Evolutionary conservation across 768 basidiomycete species (phyloP), one percentile per base, ranked within the genome.

Genomic region (Cystobasidiopsis lactophilus): DNA sequence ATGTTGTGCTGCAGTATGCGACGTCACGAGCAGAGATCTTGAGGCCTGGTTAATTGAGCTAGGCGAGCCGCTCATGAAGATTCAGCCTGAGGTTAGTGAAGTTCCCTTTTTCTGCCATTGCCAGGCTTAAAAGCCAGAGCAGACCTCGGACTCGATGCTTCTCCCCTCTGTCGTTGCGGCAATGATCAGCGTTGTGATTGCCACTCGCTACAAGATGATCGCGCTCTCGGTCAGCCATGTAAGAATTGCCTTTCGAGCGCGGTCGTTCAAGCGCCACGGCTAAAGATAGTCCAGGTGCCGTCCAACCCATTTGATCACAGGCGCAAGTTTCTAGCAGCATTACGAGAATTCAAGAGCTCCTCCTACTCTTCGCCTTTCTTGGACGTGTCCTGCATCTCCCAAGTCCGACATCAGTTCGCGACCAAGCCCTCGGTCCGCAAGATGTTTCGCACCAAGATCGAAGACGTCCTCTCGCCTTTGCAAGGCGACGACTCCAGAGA

Each of bases 1-100:
- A n/a, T n/a, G n/a, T n/a, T n/a, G n/a, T n/a, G n/a, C n/a, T 3
- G 21, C 43, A 56, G 38, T 59, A 3, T 59, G 58, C 40, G 55
- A 59, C 23, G 29, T 37, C 19, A 59, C 58, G 23, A 21, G 52
- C 26, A 31, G 33, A 5, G 50, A 37, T 5, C 44, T 59, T 11
- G 27, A 50, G 0, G 35, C 30, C 29, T 59, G 56, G 45, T 52
- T 50, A 5, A 38, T 54, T 11, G 53, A 54, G 9, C 41, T 52
- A 19, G 55, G 43, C 2, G 50, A 48, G 29, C 43, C 50, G 1
- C 33, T 59, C 11, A 26, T 57, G 13, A 27, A 35, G 2, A 31
- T 2, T n/a, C 31, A 21, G 2, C 29, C 23, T 37, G 43, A 38
- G 29, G 18, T 40, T 2, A 54, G 52, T 26, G 58, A n/a, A n/a